Evolutionary conservation across 2,329 filamentous ascomycete genomes (phyloP).

Genomic region (Monosporascus sp.): DNA sequence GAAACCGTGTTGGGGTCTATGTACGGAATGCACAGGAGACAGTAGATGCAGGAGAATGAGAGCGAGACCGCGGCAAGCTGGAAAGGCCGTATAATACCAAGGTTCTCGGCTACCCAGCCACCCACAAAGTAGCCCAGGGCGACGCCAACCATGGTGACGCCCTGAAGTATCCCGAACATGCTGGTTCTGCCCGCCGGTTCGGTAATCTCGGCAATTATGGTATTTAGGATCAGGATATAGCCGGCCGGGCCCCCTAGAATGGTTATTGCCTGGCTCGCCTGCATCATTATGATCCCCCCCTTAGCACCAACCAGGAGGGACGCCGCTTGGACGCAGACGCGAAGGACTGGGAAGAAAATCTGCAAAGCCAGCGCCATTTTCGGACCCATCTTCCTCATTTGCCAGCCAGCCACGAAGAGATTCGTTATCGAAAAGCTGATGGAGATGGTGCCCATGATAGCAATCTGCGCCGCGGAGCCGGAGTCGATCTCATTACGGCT

Average conservation of each 20-base stretch:
- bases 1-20: slow-evolving; percentile 16
- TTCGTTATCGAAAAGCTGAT: slow-evolving; percentile 63
- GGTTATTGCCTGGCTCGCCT: slow-evolving; percentile 62
- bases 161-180: slow-evolving; percentile 47
- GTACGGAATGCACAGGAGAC: slow-evolving; percentile 14
- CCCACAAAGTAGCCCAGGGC: slow-evolving; percentile 16
- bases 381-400: slow-evolving; percentile 59
- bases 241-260: slow-evolving; percentile 62
- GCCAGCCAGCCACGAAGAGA: slow-evolving; percentile 61
- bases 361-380: slow-evolving; percentile 56
- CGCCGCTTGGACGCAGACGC: slow-evolving; percentile 56
- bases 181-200: slow-evolving; percentile 53
- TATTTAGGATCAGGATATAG: slow-evolving; percentile 63
- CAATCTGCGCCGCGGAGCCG: slow-evolving; percentile 56
- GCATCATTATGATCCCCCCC: slow-evolving; percentile 59
- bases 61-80: slow-evolving; percentile 14
- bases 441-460: slow-evolving; percentile 58
- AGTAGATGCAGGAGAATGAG: slow-evolving; percentile 9
- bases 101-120: slow-evolving; percentile 13
- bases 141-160: slow-evolving; percentile 16
- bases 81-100: slow-evolving; percentile 17
- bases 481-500: slow-evolving; percentile 55
- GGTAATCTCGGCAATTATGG: slow-evolving; percentile 60
- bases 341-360: slow-evolving; percentile 58
- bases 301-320: slow-evolving; percentile 55